phyloP scores from a whole-genome alignment of 129 eudicot genomes.

The Kitagawia praeruptora region DNA sequence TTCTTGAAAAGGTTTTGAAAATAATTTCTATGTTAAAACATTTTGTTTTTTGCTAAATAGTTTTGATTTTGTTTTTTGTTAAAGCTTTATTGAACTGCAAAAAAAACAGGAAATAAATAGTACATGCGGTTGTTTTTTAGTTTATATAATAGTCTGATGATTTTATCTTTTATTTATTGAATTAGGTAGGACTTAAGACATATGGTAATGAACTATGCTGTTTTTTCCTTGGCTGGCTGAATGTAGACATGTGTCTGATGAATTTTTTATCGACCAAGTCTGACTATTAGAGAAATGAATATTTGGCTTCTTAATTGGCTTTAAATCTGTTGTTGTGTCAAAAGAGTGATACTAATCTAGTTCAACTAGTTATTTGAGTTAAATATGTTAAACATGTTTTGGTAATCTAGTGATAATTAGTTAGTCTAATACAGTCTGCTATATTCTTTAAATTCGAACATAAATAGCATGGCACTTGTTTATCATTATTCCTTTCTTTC shows the following conservation, averaged over 20 bases:
- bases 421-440: not conserved
- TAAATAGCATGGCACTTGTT: not conserved
- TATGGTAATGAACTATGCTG: not conserved
- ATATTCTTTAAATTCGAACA: not conserved
- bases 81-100: too few species aligned
- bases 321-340: not conserved
- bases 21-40: too few species aligned
- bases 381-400: not conserved
- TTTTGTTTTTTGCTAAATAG: too few species aligned
- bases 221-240: not conserved
- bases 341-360: not conserved
- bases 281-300: not conserved
- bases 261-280: not conserved
- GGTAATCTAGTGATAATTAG: not conserved
- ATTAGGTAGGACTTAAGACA: not conserved
- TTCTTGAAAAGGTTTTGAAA: not conserved
- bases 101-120: not conserved
- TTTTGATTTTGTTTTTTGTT: too few species aligned
- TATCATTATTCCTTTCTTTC: not conserved
- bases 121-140: not conserved
- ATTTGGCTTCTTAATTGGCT: not conserved
- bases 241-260: not conserved
- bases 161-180: not conserved
- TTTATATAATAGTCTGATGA: too few species aligned
- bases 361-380: not conserved